Evolutionary conservation across 2,329 filamentous ascomycete genomes (phyloP).

Genomic region (Cladosporium sp.): DNA sequence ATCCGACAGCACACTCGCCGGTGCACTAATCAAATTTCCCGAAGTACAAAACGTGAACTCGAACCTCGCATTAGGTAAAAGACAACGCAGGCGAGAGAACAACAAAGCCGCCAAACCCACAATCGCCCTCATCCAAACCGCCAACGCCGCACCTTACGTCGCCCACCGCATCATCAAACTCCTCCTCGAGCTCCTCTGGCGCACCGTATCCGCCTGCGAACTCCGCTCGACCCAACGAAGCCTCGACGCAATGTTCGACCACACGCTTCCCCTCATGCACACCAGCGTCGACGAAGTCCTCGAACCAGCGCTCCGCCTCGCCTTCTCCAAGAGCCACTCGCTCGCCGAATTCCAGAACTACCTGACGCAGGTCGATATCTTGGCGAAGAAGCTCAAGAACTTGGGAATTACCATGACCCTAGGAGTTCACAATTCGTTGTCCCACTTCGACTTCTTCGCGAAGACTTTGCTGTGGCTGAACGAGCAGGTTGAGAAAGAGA

Average conservation of each 20-base stretch:
- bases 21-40: neutral
- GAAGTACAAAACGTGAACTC: neutral
- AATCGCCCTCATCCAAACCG: neutral
- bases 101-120: neutral
- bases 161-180: slow-evolving; percentile 24
- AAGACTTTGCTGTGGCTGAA: slow-evolving; percentile 10
- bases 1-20: neutral
- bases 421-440: neutral
- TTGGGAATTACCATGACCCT: neutral
- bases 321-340: neutral
- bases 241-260: neutral
- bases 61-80: neutral
- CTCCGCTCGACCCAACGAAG: slow-evolving; percentile 18
- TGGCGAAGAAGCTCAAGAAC: neutral
- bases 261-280: slow-evolving; percentile 4
- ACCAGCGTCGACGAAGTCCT: slow-evolving; percentile 24
- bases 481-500: slow-evolving; percentile 18
- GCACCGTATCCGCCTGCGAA: slow-evolving; percentile 24
- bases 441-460: neutral
- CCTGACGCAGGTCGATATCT: neutral
- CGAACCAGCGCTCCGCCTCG: slow-evolving; percentile 17
- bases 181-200: slow-evolving; percentile 23
- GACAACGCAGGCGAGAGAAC: neutral
- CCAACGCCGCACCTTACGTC: slow-evolving; percentile 12
- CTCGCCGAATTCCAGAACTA: slow-evolving; percentile 16